phyloP scores from a whole-genome alignment of 2,329 filamentous ascomycete species.

The Epicoccum nigrum region DNA sequence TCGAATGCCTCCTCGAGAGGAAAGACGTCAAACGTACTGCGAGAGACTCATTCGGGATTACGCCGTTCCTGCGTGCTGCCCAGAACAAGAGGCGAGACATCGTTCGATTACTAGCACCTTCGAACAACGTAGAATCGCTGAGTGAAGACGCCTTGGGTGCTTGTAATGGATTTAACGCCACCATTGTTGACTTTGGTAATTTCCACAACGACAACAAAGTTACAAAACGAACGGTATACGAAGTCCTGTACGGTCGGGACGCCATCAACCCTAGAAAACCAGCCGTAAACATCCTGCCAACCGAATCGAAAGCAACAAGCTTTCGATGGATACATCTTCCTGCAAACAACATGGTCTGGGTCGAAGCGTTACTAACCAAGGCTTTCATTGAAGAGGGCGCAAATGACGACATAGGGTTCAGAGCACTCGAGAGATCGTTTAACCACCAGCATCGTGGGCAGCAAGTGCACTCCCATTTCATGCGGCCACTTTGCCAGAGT shows the following conservation, averaged over 20 bases:
- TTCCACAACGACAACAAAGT: conserved; percentile 46
- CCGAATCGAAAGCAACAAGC: conserved; percentile 48
- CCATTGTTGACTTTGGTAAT: conserved; percentile 49
- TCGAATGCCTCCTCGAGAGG: conserved; percentile 45
- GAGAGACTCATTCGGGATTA: conserved; percentile 53
- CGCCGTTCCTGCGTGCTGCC: conserved; percentile 52
- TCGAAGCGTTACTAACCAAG: conserved; percentile 68
- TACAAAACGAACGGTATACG: conserved; percentile 39
- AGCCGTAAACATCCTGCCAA: conserved; percentile 46
- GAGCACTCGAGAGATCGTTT: conserved; percentile 66
- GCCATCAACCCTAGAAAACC: conserved; percentile 42
- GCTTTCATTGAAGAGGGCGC: conserved; percentile 68
- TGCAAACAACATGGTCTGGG: conserved; percentile 64
- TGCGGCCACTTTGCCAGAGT: conserved; percentile 64
- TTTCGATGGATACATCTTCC: conserved; percentile 56
- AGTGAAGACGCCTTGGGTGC: conserved; percentile 44
- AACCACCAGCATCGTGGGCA: conserved; percentile 66
- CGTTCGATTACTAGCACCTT: conserved; percentile 51
- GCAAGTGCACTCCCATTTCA: conserved; percentile 65
- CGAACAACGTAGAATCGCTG: conserved; percentile 47
- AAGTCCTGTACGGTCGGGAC: conserved; percentile 45
- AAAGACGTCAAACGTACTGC: conserved; percentile 45
- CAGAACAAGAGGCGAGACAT: conserved; percentile 50
- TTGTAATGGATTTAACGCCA: conserved; percentile 47
- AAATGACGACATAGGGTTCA: conserved; percentile 68